Evolutionary conservation across 2,329 filamentous ascomycete species (phyloP), one percentile per base, ranked within the genome.

Genomic region (Ceratocystiopsis brevicomis): DNA sequence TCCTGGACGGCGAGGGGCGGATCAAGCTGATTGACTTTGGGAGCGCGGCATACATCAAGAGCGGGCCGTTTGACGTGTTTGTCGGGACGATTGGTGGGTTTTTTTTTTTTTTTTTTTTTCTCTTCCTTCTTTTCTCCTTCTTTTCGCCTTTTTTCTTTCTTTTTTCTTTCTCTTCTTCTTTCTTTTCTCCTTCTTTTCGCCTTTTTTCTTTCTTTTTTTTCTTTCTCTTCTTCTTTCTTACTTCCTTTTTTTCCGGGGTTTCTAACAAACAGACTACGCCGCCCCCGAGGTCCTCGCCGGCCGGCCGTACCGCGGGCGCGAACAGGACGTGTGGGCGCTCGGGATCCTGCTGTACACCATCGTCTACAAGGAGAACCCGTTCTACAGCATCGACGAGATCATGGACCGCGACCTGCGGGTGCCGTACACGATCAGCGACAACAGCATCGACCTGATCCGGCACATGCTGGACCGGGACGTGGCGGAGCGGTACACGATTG

Each of bases 1-100:
- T 98, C 44, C 67, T 98, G 15, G 90, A 98, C 55, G 88, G 90
- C 34, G 87, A 96, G 57, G 87, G 88, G 21, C 79, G 81, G 52
- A 93, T 98, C 61, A 96, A 95, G 63, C 68, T 98, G 54, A 96
- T 96, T 52, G 90, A 98, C 60, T 98, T 98, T 62, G 90, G 90
- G 47, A 95, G 87, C 57, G 90, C 90, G 46, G 87, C 90, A 48
- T 98, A 98, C 59, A 93, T 96, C 66, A 95, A 93, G 65, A 95
- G 81, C 59, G 90, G 90, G 14, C 90, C 90, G 39, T 98, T 98
- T 67, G 87, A 96, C 59, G 90, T 98, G 14, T 98, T 98, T 63
- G 90, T 98, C 42, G 90, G 90, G 46, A 98, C 90, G 1, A 96
- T 98, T 60, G 88, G 88, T 95, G 67, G 56, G 79, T 61, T 44